Base-by-base conservation (phyloP, 345 rosid genomes). In the Acer campestre region DNA sequence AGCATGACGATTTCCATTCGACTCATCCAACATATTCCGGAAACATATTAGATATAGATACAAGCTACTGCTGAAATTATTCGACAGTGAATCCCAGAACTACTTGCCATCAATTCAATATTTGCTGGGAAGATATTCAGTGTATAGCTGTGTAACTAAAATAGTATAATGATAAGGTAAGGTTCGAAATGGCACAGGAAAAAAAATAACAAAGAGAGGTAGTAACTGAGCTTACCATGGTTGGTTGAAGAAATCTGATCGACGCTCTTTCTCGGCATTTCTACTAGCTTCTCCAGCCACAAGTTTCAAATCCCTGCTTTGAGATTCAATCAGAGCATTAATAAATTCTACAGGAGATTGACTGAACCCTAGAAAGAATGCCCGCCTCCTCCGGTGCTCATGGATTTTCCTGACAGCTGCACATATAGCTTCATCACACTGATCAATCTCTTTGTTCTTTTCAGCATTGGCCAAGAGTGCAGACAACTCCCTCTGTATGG, bases 341-440 rank as follows among this genome's bases (percentile, higher is more conserved):
- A 94, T 90, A 81, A 96, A 96, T 76, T 96, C 99, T 59, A 91
- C 97, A 48, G 99, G 99, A 38, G 97, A 94, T 70, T 94, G 99
- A 82, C 99, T 94, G 81, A 95, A 93, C 64, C 99, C 99, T 73
- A 95, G 95, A 82, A 95, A 95, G 80, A 95, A 95, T 1, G 98
- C 98, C 22, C 98, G 82, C 73, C 99, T 87, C 81, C 92, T 86
- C 13, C 99, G 89, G 80, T 96, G 99, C 81, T 94, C 99, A 53
- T 94, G 97, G 71, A 96, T 91, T 85, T 96, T 96, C 86, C 93
- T 90, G 75, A 94, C 89, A 35, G 99, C 97, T 78, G 83, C 83
- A 82, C 94, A 90, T 87, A 96, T 96, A 56, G 98, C 92, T 84
- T 96, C 99, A 77, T 96, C 98, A 71, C 99, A 96, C 20, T 91